Percentiles rank a stretch among this genome's conserved stretches.
phyloP scores from a whole-genome alignment of 139 green algal species.

The Chlamydomonas sp. region DNA sequence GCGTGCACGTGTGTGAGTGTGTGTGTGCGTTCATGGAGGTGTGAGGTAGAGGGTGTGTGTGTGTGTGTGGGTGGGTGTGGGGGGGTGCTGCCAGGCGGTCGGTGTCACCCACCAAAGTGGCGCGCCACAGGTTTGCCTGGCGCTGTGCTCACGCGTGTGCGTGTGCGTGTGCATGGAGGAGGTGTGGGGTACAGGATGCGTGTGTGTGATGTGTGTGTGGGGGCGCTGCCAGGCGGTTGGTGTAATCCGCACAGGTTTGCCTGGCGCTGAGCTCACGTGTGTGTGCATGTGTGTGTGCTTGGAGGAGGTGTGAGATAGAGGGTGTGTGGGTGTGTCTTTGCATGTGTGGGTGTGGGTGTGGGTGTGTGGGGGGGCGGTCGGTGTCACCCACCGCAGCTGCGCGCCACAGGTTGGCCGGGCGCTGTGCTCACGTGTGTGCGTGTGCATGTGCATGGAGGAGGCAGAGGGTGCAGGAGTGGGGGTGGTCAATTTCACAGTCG shows the following conservation, averaged over 20 bases:
- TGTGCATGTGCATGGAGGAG: not conserved
- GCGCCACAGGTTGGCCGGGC: not conserved
- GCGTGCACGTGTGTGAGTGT: not conserved
- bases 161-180: not conserved
- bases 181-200: not conserved
- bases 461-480: not conserved
- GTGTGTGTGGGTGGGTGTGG: not conserved
- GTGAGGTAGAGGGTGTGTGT: not conserved
- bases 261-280: not conserved
- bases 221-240: not conserved
- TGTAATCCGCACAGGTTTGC: no score
- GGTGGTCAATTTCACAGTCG: not conserved
- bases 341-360: not conserved
- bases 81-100: not conserved
- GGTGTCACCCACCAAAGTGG: not conserved
- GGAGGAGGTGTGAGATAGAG: not conserved
- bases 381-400: not conserved
- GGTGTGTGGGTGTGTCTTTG: not conserved
- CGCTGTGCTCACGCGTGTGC: not conserved
- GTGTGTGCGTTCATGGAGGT: not conserved
- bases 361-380: not conserved
- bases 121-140: not conserved
- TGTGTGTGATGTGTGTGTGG: not conserved
- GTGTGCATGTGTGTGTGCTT: not conserved
- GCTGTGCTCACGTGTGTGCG: not conserved